Evolutionary conservation across 2,329 filamentous ascomycete species (phyloP), one percentile per base, ranked within the genome.

Genomic region (Trichophyton simii): DNA sequence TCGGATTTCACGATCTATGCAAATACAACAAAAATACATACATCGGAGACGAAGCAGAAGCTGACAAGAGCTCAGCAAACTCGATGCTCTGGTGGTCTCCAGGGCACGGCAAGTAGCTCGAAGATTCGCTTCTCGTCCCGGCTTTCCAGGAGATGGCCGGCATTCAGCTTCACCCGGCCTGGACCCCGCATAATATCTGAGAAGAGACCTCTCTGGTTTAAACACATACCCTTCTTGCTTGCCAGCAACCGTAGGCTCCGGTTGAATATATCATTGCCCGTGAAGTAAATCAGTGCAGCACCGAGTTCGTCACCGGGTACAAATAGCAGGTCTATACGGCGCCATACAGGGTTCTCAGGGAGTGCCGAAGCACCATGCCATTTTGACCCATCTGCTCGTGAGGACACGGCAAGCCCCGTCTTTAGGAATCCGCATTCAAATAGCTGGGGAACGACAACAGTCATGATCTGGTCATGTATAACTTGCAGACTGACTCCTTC

Each of bases 221-320:
- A 71, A 58, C 88, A 77, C 89, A 95, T 91, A 0, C 84, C 83
- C 74, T 89, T 94, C 73, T 84, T 90, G 44, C 84, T 83, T 13
- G 91, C 90, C 65, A 96, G 72, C 15, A 95, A 75, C 65, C 92
- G 78, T 72, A 96, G 83, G 69, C 89, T 95, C 15, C 91, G 80
- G 72, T 96, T 96, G 76, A 96, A 96, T 38, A 96, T 87, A 70
- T 96, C 91, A 67, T 96, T 94, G 0, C 92, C 92, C 0, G 92
- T 96, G 69, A 96, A 97, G 70, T 96, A 96, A n/a, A 96, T 82
- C 64, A 96, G 72, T 0, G 91, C 91, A 0, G 89, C 91, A 0
- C 92, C 92, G 58, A 90, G 80, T 72, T 96, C 86, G 1, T 82
- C 78, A 66, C 85, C 85, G 0, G 91, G 91, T 0, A 96, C 91